Evolutionary conservation across 1,284 basidiomycete genomes (phyloP), one percentile per base, ranked within the genome.

Genomic region (Coniferiporia sulphurascens): DNA sequence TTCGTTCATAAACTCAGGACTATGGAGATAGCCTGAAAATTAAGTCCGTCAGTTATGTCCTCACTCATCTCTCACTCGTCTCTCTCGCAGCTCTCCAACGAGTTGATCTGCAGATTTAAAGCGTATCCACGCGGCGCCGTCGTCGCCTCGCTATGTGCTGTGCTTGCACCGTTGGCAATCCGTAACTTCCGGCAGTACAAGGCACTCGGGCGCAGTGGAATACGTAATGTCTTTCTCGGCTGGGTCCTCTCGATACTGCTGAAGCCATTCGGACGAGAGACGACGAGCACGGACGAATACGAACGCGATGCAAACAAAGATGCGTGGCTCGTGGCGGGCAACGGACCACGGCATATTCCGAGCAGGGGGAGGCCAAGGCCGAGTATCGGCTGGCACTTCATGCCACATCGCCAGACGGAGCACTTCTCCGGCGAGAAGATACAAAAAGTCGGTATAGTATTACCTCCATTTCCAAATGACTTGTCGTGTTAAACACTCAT

Each of bases 361-460:
- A 32, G 48, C 48, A 60, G 57, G 65, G 32, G 54, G 48, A 32
- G 66, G 63, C 3, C 27, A 22, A 48, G 68, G 27, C 68, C 68
- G 2, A 55, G 15, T 35, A 61, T 53, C 1, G 61, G 64, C 1
- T 70, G 66, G 65, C 68, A 70, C 53, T 62, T 65, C 54, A 43
- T 67, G n/a, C 69, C 69, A 3, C 67, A 67, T 48, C 53, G 69
- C 5, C 69, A 71, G 59, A 38, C 65, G 15, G 62, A 66, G 15
- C 55, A 64, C 43, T 50, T 62, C 22, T 55, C 65, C 0, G 12
- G 56, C 8, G 41, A 58, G 8, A 62, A 63, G 38, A 58, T 68
- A 27, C 46, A 55, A 12, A 44, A 59, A 34, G 67, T 68, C 52
- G 41, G 65, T 27, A n/a, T n/a, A n/a, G 27, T 10, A n/a, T 22